These are phyloP conservation scores for Canariomyces notabilis DNA, from an alignment of 2,329 filamentous ascomycete genomes.

Conservation along the genomic window DNA sequence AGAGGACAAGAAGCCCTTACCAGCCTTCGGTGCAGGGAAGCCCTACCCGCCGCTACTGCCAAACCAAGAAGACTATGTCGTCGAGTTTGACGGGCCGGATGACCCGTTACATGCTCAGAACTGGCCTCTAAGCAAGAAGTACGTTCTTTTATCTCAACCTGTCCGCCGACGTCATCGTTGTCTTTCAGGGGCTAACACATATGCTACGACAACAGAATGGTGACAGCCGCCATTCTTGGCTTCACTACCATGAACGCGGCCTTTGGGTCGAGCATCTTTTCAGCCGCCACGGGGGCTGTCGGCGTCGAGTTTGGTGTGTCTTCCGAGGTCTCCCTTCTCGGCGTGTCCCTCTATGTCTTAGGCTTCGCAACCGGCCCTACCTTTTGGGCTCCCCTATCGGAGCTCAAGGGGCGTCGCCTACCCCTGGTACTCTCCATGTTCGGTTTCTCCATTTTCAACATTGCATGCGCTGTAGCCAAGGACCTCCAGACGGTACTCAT, in stretches of 20 bases:
- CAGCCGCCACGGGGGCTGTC: slow-evolving; percentile 56
- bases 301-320: slow-evolving; percentile 56
- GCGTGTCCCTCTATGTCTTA: slow-evolving; percentile 65
- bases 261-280: slow-evolving; percentile 73
- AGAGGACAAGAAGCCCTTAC: slow-evolving; percentile 55
- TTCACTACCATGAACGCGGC: slow-evolving; percentile 68
- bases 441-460: slow-evolving; percentile 64
- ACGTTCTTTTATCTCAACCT: slow-evolving; percentile 30
- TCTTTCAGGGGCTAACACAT: not conserved
- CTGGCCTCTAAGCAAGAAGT: slow-evolving; percentile 77
- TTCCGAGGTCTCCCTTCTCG: slow-evolving; percentile 57
- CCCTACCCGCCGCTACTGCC: slow-evolving; percentile 66
- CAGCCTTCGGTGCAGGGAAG: slow-evolving; percentile 69
- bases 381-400: slow-evolving; percentile 68
- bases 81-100: slow-evolving; percentile 77
- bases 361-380: slow-evolving; percentile 60
- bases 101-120: slow-evolving; percentile 86
- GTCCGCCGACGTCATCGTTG: not conserved
- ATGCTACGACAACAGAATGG: slow-evolving; percentile 37
- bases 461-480: slow-evolving; percentile 60
- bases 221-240: slow-evolving; percentile 63
- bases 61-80: slow-evolving; percentile 70
- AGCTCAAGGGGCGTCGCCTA: slow-evolving; percentile 62
- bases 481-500: slow-evolving; percentile 66
- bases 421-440: slow-evolving; percentile 59